Conservation (phyloP, 352 stramenopile genomes). For the Thraustochytrium sp. region DNA sequence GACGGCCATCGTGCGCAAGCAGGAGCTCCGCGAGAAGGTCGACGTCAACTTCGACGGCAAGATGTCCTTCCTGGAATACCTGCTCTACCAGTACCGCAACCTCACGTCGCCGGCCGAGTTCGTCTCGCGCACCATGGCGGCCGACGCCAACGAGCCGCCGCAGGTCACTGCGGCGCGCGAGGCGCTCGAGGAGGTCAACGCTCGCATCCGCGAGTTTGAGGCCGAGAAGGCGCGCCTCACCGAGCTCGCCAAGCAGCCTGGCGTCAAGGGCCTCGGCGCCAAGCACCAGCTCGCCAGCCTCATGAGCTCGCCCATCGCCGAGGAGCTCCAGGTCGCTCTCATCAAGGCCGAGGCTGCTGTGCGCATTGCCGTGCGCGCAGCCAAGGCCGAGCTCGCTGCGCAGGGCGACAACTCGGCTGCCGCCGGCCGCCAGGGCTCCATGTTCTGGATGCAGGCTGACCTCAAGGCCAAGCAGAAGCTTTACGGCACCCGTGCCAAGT, state of each 20-base stretch:
- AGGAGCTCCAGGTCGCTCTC: constrained; percentile 36
- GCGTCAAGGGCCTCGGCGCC: constrained; percentile 39
- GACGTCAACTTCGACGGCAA: constrained; percentile 46
- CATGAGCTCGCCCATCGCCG: constrained; percentile 3
- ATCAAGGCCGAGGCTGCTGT: constrained; percentile 44
- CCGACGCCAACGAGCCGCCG: constrained; percentile 20
- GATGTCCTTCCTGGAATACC: constrained; percentile 43
- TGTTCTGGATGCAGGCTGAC: constrained; percentile 40
- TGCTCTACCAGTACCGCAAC: constrained; percentile 39
- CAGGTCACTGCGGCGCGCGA: background rate
- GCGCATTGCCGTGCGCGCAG: background rate
- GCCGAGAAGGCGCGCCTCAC: constrained; percentile 28
- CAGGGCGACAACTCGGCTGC: background rate
- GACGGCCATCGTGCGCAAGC: constrained; percentile 43
- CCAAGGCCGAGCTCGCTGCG: background rate
- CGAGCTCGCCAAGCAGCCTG: constrained; percentile 19
- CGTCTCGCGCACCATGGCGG: background rate
- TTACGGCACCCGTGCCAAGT: background rate
- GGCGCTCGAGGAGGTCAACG: constrained; percentile 40
- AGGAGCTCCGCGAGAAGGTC: constrained; percentile 40
- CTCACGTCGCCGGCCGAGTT: constrained; percentile 32
- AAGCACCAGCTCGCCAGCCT: constrained; percentile 38
- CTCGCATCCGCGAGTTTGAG: constrained; percentile 25
- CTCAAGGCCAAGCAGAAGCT: constrained; percentile 37
- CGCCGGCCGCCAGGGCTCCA: background rate